Evolutionary conservation across 2,329 filamentous ascomycete species (phyloP).

Genomic region (Aspergillus sp.): DNA sequence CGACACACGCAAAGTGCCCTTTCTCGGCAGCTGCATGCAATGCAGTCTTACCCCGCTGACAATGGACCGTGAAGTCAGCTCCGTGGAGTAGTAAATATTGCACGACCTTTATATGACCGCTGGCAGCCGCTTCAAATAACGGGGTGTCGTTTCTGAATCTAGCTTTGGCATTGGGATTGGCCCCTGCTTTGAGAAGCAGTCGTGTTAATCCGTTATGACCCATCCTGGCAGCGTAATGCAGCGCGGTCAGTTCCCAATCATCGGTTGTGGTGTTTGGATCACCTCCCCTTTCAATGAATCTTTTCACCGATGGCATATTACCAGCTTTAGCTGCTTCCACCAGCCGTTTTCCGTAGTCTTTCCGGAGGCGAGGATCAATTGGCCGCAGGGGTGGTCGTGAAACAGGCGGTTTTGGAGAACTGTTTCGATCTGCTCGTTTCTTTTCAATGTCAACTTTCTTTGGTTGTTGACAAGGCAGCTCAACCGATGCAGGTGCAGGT

Average conservation of each 20-base stretch:
- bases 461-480: background rate
- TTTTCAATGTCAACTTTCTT: background rate
- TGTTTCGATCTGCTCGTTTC: background rate
- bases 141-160: background rate
- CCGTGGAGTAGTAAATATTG: background rate
- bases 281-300: background rate
- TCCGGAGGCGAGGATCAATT: background rate
- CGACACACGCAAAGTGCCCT: background rate
- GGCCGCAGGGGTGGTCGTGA: background rate
- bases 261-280: background rate
- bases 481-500: background rate
- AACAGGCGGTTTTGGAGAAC: background rate
- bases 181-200: background rate
- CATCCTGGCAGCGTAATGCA: background rate
- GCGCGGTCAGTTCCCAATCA: background rate
- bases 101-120: background rate
- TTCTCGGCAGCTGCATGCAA: slow-evolving; percentile 1
- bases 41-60: background rate
- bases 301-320: background rate
- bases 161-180: background rate
- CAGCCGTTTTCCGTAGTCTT: background rate
- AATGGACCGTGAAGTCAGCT: background rate
- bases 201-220: background rate
- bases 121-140: background rate
- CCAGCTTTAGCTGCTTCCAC: background rate